Evolutionary conservation across 1,284 basidiomycete species (phyloP), one percentile per base, ranked within the genome.

Genomic region (Limonomyces culmigenus): DNA sequence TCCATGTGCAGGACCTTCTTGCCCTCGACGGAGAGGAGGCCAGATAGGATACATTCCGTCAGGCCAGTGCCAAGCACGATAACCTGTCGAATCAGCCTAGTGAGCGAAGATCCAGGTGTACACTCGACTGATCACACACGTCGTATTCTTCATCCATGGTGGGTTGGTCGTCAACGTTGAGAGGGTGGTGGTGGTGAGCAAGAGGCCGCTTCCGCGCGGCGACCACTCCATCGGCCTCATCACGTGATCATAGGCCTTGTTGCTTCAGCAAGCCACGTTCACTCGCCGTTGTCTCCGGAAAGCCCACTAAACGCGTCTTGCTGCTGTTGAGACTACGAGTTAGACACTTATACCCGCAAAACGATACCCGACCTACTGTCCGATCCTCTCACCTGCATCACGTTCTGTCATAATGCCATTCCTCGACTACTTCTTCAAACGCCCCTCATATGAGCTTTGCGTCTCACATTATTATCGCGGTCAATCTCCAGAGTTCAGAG

Each of bases 1-100:
- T 99, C 95, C 75, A 99, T 97, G 62, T 99, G 95, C 31, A 99
- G 76, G 46, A 99, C 95, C 67, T 98, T 99, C 71, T 98, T 96
- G 49, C 93, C 93, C 53, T 97, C 93, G 40, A 98, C 93, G 19
- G 93, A 98, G 48, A 99, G 71, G 54, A 92, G 67, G 44, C 87
- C 91, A 13, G 91, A 96, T 43, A 99, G 75, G 54, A 98, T 92
- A 63, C 95, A 98, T 60, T 99, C 95, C 38, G 93, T 95, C 54
- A 98, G 65, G 45, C 93, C 93, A 42, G 93, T 97, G 46, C 93
- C 93, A 42, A 93, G 72, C 49, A 93, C 88, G 54, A 93, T 72
- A 54, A 91, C 86, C 88, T 92, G 49, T 29, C 38, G 18, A 5
- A 34, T 12, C 8, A 27, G n/a, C 8, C n/a, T 27, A 32, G 36